phyloP scores from a whole-genome alignment of 2,329 filamentous ascomycete species.

The Fusarium sacchari region DNA sequence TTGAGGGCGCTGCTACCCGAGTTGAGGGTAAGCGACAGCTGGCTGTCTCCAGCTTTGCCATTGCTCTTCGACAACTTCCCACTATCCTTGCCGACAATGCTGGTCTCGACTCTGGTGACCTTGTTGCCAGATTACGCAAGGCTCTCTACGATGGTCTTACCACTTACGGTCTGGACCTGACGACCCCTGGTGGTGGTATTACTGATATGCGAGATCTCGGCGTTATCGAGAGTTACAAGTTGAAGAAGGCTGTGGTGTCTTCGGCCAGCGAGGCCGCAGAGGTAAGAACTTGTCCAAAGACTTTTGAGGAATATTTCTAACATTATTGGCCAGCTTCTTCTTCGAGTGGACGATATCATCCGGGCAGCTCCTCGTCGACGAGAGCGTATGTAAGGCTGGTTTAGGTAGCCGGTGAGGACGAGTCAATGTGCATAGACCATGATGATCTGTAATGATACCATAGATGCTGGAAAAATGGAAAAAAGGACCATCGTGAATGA shows the following conservation, averaged over 20 bases:
- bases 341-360: slow-evolving; percentile 98
- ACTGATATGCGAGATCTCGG: slow-evolving; percentile 95
- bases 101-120: slow-evolving; percentile 92
- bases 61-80: slow-evolving; percentile 89
- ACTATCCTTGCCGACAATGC: slow-evolving; percentile 98
- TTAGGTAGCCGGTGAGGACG: slow-evolving; percentile 34
- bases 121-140: slow-evolving; percentile 90
- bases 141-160: slow-evolving; percentile 95
- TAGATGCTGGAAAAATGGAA: slow-evolving; percentile 47
- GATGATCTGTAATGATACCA: slow-evolving; percentile 54
- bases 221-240: slow-evolving; percentile 97
- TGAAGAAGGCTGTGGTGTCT: slow-evolving; percentile 97
- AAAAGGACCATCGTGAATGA: slow-evolving; percentile 42
- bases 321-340: slow-evolving; percentile 70
- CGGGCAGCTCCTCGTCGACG: slow-evolving; percentile 80
- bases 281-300: slow-evolving; percentile 63
- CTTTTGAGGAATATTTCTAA: slow-evolving; percentile 27
- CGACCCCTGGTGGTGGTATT: slow-evolving; percentile 90
- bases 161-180: slow-evolving; percentile 88
- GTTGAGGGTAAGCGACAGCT: slow-evolving; percentile 97
- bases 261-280: slow-evolving; percentile 97
- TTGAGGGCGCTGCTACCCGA: slow-evolving; percentile 91
- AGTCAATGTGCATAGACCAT: slow-evolving; percentile 45
- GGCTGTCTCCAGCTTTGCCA: slow-evolving; percentile 89
- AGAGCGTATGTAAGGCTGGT: slow-evolving; percentile 51